Percentiles rank a stretch among this genome's conserved stretches.
These are phyloP conservation scores for Aureobasidium melanogenum DNA, from an alignment of 2,329 filamentous ascomycete species.

Conservation along the genomic window DNA sequence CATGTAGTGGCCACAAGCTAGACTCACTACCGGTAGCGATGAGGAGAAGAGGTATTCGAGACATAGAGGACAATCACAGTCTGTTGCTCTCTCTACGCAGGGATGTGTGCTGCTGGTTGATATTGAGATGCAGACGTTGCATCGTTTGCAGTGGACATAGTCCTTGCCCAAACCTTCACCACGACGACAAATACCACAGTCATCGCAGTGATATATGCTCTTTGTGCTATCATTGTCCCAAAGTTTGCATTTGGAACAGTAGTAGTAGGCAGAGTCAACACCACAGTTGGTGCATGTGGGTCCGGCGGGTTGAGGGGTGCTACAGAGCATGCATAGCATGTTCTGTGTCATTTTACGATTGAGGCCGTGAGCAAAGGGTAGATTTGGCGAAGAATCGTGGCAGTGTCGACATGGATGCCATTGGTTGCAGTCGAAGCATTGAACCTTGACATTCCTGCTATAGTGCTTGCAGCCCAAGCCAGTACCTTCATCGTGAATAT, in stretches of 20 bases:
- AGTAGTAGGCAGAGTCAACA: constrained; percentile 74
- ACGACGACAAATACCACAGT: constrained; percentile 90
- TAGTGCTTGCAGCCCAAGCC: constrained; percentile 83
- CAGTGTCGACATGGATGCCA: constrained; percentile 97
- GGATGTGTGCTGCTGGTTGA: constrained; percentile 76
- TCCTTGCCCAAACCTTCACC: constrained; percentile 90
- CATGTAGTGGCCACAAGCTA: constrained; percentile 93
- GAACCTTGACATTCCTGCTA: constrained; percentile 88
- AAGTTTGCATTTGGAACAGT: constrained; percentile 87
- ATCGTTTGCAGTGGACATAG: constrained; percentile 97
- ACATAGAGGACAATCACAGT: constrained; percentile 95
- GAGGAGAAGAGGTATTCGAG: constrained; percentile 95
- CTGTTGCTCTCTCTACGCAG: constrained; percentile 87
- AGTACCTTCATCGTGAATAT: constrained; percentile 37
- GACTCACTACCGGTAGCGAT: constrained; percentile 78
- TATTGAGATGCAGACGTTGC: constrained; percentile 89
- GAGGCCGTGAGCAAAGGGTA: constrained; percentile 41
- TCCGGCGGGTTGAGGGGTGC: constrained; percentile 70
- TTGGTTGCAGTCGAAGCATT: constrained; percentile 78
- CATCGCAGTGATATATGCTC: constrained; percentile 89
- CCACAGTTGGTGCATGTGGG: constrained; percentile 73
- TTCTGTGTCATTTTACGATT: constrained; percentile 78
- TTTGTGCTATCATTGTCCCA: constrained; percentile 93
- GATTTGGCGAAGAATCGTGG: constrained; percentile 74
- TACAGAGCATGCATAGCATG: constrained; percentile 97